Base-by-base conservation (phyloP, 805 yeast genomes). In the Candida loeiensis region DNA sequence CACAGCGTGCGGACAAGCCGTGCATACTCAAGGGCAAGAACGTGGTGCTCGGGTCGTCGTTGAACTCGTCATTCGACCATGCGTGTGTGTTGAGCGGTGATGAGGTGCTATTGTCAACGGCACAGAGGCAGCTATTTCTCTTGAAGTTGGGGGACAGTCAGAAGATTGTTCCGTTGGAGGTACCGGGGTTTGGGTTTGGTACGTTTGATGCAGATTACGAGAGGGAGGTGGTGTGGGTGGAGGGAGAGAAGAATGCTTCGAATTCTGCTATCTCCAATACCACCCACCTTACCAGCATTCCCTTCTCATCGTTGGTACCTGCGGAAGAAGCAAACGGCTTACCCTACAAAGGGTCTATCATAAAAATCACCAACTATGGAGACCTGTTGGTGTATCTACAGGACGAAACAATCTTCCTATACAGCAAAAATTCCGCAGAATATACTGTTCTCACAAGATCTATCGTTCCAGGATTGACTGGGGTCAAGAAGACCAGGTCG, bases 21-120 rank as follows among this genome's bases (percentile, higher is more conserved):
- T 7, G 8, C 4, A 35, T 39, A 21, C 58, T 84, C 6, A 66
- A 66, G 34, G 89, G 90, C 0, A 70, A 82, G 39, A 83, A 76
- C 48, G 78, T 77, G 1, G 61, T 82, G 0, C 58, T 83, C 32
- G 82, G 81, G 1, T 56, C 56, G 5, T 65, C 64, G 26, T 58
- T 78, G 12, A 70, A 73, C 42, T 64, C 71, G n/a, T 71, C 69
- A 39, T 82, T 82, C 50, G 64, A 74, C 3, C 64, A 67, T 17
- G 65, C 64, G 2, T 49, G 59, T 19, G 47, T 61, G 6, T 39
- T 68, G 19, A 64, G 60, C 40, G 55, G 48, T n/a, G 72, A 30
- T 13, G 35, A 71, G 35, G 28, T 72, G 8, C 43, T 71, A 14
- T 40, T 73, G 3, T 44, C 61, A 11, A 58, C 71, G 1, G 64